Percentiles rank a stretch among this genome's conserved stretches.
Conservation (phyloP, 208 protist species). For the Blechomonas ayalai region DNA sequence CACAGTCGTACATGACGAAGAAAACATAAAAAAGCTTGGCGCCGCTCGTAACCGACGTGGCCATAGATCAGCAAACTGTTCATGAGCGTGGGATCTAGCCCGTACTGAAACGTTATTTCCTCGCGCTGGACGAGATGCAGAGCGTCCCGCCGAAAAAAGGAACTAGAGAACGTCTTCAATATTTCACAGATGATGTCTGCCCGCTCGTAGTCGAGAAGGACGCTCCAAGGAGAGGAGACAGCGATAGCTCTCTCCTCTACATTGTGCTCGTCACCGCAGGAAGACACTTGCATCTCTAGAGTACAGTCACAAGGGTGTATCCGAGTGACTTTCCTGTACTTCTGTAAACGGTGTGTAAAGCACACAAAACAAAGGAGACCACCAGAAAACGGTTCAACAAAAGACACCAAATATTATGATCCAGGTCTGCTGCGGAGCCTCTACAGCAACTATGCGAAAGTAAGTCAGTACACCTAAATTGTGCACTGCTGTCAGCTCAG, state of each 20-base stretch:
- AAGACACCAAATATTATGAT: no score
- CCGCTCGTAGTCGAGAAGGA: slow-evolving; percentile 68
- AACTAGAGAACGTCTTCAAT: slow-evolving; percentile 27
- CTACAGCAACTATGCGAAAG: no score
- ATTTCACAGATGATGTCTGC: slow-evolving; percentile 41
- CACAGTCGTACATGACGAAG: slow-evolving; percentile 59
- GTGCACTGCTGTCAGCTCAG: no score
- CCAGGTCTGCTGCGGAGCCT: no score
- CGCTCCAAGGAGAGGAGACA: slow-evolving; percentile 25
- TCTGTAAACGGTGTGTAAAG: not conserved
- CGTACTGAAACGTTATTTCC: slow-evolving; percentile 16
- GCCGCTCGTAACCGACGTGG: slow-evolving; percentile 42
- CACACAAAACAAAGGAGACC: not conserved
- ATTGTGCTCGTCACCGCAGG: not conserved
- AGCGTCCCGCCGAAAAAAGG: slow-evolving; percentile 40
- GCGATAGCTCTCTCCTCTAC: slow-evolving; percentile 12
- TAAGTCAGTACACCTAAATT: no score
- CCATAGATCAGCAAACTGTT: slow-evolving; percentile 52
- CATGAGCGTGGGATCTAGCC: slow-evolving; percentile 4
- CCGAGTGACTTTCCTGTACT: no score
- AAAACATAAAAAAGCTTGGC: slow-evolving; percentile 58
- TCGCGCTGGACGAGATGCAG: slow-evolving; percentile 48
- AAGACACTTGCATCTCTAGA: slow-evolving; percentile 6
- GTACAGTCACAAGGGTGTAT: no score
- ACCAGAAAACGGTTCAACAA: not conserved